Base-by-base conservation (phyloP, 371 early-diverging fungal genomes). In the Rhizopus delemar region DNA sequence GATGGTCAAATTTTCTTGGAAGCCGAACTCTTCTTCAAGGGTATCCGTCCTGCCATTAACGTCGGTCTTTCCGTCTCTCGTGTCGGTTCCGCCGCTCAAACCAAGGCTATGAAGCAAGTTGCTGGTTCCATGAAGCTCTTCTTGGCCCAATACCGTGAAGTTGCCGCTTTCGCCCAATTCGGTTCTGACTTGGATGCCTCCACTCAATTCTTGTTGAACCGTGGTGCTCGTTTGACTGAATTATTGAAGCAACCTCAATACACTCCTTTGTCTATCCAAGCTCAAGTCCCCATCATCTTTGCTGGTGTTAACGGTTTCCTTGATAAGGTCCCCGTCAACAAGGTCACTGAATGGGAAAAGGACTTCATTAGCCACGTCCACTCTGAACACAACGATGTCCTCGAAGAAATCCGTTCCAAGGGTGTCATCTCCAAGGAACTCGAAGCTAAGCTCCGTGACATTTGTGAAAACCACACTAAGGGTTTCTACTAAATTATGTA, bases 61-160 rank as follows among this genome's bases (percentile, higher is more conserved):
- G 96, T 96, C 81, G 97, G 97, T 95, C 86, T 96, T 57, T 94
- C 95, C 78, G 97, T 96, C 73, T 94, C 95, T 73, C 93, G 97
- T 90, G 96, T 96, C 87, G 97, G 97, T 70, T 94, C 95, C 69
- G 94, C 96, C 70, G 97, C 97, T 61, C 97, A 96, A 85, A 92
- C 94, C 82, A 94, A 95, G 88, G 96, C 97, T 68, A 96, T 96
- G 97, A 93, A 93, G 86, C 95, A 96, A 84, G 96, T 96, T 66
- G 96, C 96, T 66, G 97, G 97, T 75, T 95, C 96, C 73, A 86
- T 96, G 70, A 96, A 96, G 88, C 91, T 96, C 69, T 95, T 92
- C 91, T 85, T 96, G 70, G 97, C 97, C 67, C 97, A 96, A 83
- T 94, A 94, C 89, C 95, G 97, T 91, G 97, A 96, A 86, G 94